Conservation (phyloP, 495 filamentous ascomycete genomes). For the Hamigera avellanea region DNA sequence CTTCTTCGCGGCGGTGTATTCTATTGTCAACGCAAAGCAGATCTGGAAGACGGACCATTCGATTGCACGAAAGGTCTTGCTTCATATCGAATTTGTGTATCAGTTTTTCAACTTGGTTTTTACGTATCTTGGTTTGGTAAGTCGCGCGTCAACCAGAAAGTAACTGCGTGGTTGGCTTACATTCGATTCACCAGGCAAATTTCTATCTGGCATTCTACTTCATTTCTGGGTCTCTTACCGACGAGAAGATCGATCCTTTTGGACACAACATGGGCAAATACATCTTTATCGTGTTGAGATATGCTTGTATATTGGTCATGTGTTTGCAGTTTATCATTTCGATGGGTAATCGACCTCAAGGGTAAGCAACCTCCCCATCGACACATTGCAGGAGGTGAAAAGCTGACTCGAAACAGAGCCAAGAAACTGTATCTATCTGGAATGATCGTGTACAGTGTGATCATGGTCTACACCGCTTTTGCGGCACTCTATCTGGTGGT, state of each 20-base stretch:
- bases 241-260: slow-evolving; percentile 76
- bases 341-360: slow-evolving; percentile 97
- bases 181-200: slow-evolving; percentile 50
- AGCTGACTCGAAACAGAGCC: slow-evolving; percentile 33
- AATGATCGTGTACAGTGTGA: slow-evolving; percentile 78
- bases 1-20: slow-evolving; percentile 98
- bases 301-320: slow-evolving; percentile 76
- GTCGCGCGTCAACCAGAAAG: slow-evolving; percentile 1
- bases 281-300: slow-evolving; percentile 80
- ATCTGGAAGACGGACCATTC: slow-evolving; percentile 94
- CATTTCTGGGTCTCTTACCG: slow-evolving; percentile 86
- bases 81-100: slow-evolving; percentile 95
- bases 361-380: too few species aligned
- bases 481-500: slow-evolving; percentile 78
- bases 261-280: slow-evolving; percentile 70
- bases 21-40: slow-evolving; percentile 85
- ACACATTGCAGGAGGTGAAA: too few species aligned
- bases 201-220: slow-evolving; percentile 99
- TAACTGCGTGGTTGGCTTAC: too few species aligned
- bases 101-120: slow-evolving; percentile 85
- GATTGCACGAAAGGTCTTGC: slow-evolving; percentile 70
- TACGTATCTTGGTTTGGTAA: slow-evolving; percentile 86
- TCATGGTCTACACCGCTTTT: slow-evolving; percentile 96
- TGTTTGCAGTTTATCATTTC: slow-evolving; percentile 93
- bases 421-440: slow-evolving; percentile 80